A percentile compares a stretch with the other conserved stretches of the same genome.
These are phyloP conservation scores for Talaromyces proteolyticus DNA, from an alignment of 495 filamentous ascomycete species.

Conservation along the genomic window DNA sequence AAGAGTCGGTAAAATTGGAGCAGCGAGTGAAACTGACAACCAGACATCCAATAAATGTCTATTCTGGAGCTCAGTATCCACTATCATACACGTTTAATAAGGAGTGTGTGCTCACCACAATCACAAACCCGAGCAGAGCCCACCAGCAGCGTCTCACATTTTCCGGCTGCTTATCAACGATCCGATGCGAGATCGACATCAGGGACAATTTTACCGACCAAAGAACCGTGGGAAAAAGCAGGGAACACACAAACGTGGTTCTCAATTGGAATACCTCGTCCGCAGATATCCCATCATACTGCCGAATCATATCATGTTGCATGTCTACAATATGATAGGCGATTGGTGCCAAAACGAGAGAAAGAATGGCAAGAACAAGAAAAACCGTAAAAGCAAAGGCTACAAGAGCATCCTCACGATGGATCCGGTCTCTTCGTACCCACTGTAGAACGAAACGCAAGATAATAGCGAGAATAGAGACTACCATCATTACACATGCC, in stretches of 20 bases:
- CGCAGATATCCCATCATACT: conserved; percentile 14
- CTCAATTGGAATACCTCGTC: conserved; percentile 23
- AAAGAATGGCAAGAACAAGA: conserved; percentile 21
- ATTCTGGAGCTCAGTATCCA: not conserved
- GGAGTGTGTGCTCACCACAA: conserved; percentile 13
- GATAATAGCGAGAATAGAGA: not conserved
- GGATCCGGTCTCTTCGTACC: conserved; percentile 9
- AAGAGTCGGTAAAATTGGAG: conserved; percentile 26
- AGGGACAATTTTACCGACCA: conserved; percentile 43
- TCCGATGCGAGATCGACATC: conserved; percentile 31
- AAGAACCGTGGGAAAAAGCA: conserved; percentile 34
- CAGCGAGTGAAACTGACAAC: conserved; percentile 30
- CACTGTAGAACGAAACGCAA: not conserved
- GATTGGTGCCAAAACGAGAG: conserved; percentile 22
- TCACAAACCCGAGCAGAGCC: conserved; percentile 24
- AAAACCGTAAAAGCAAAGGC: conserved; percentile 23
- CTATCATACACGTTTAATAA: not conserved
- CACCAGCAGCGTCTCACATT: conserved; percentile 28
- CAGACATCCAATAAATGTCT: conserved; percentile 25
- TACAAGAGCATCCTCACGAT: conserved; percentile 27
- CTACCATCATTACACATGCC: not conserved
- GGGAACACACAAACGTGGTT: conserved; percentile 33
- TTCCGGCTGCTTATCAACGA: conserved; percentile 23
- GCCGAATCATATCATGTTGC: not conserved
- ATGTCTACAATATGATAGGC: conserved; percentile 16